Evolutionary conservation across 2,329 filamentous ascomycete genomes (phyloP).

Genomic region (Shiraia bambusicola): DNA sequence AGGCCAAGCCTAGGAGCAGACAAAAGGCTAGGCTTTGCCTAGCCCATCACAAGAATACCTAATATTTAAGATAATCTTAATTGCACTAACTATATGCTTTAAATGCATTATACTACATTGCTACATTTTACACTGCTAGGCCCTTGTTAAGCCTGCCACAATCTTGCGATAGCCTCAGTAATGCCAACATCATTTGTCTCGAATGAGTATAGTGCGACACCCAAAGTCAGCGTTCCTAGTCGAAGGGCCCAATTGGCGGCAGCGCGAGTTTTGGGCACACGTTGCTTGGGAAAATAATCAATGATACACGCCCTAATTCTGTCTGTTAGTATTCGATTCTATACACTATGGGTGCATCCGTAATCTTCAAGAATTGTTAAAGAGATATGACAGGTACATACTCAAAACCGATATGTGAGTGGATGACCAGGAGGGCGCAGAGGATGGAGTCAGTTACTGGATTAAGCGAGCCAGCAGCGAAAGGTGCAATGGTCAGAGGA

Average conservation of each 20-base stretch:
- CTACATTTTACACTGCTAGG: too few relatives aligned
- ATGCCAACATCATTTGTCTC: constrained; percentile 98
- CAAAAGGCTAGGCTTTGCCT: too few relatives aligned
- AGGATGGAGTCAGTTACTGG: constrained; percentile 84
- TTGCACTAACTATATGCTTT: too few relatives aligned
- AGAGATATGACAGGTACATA: constrained; percentile 43
- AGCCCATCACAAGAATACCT: too few relatives aligned
- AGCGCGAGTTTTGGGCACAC: constrained; percentile 67
- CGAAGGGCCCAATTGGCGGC: constrained; percentile 77
- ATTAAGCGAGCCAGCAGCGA: constrained; percentile 88
- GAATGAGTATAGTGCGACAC: constrained; percentile 92
- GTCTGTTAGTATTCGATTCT: too few relatives aligned
- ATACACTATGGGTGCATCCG: neutral
- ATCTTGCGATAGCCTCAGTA: constrained; percentile 81
- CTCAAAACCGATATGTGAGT: constrained; percentile 96
- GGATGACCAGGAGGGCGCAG: constrained; percentile 78
- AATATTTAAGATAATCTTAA: too few relatives aligned
- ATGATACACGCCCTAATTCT: constrained; percentile 73
- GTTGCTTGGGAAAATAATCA: constrained; percentile 81
- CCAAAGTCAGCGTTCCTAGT: constrained; percentile 74
- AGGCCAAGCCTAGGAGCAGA: too few relatives aligned
- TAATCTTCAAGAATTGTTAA: constrained; percentile 6
- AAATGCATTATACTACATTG: too few relatives aligned
- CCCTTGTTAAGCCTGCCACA: constrained; percentile 74
- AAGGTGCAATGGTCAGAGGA: constrained; percentile 85